Evolutionary conservation across 495 filamentous ascomycete genomes (phyloP).

Genomic region (Aspergillus incahuasiensis): DNA sequence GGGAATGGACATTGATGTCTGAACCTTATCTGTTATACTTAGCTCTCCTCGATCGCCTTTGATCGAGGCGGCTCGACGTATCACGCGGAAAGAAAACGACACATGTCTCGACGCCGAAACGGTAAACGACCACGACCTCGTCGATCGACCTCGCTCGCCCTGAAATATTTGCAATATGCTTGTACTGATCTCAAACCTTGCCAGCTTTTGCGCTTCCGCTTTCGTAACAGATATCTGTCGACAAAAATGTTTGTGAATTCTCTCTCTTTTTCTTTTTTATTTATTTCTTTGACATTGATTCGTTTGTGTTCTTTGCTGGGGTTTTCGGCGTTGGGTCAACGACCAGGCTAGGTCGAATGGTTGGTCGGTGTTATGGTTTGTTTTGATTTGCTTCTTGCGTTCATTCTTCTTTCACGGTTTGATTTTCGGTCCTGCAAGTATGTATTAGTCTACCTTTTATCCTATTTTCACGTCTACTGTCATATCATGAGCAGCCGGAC

Average conservation of each 20-base stretch:
- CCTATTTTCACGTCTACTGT: background rate
- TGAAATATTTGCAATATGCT: background rate
- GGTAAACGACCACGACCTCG: background rate
- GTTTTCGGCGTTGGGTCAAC: background rate
- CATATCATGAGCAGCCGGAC: background rate
- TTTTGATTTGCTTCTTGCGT: background rate
- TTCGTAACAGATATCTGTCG: constrained; percentile 11
- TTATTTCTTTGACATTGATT: background rate
- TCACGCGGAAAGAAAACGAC: background rate
- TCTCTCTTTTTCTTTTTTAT: constrained; percentile 10
- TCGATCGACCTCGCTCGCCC: background rate
- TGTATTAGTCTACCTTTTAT: background rate
- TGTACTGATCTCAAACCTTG: constrained; percentile 8
- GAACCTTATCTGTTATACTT: constrained; percentile 2
- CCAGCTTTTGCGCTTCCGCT: background rate
- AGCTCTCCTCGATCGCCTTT: background rate
- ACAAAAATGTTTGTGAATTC: constrained; percentile 18
- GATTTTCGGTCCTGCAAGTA: background rate
- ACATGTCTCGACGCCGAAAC: background rate
- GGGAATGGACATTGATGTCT: constrained; percentile 37
- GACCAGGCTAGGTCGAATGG: background rate
- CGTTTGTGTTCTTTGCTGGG: background rate
- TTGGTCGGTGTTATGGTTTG: background rate
- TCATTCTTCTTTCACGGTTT: background rate
- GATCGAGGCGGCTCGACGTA: background rate